These are phyloP conservation scores for Irpex rosettiformis DNA, from an alignment of 1,284 basidiomycete species.

Conservation along the genomic window DNA sequence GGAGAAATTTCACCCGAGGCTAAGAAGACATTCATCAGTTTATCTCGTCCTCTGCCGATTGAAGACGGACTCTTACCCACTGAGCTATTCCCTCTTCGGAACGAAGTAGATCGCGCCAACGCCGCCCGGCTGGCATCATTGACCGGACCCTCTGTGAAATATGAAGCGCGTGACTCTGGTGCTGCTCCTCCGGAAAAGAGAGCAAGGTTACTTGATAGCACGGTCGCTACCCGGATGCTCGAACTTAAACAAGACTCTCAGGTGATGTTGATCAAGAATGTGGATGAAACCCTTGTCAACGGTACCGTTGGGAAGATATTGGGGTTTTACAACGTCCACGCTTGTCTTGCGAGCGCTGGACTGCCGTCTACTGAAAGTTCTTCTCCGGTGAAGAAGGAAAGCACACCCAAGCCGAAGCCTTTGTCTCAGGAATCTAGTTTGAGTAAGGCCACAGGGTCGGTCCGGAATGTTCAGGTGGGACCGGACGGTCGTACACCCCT, in stretches of 20 bases:
- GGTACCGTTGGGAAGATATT: constrained; percentile 35
- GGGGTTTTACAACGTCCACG: constrained; percentile 26
- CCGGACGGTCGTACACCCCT: constrained; percentile 33
- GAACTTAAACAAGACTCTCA: constrained; percentile 51
- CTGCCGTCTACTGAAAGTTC: neutral
- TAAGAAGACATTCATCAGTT: constrained; percentile 41
- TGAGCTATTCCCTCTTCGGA: constrained; percentile 62
- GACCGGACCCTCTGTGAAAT: constrained; percentile 25
- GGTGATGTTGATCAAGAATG: constrained; percentile 73
- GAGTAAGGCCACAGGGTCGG: constrained; percentile 21
- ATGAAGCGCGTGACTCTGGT: constrained; percentile 43
- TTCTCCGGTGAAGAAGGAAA: constrained; percentile 8
- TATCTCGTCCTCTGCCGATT: constrained; percentile 38
- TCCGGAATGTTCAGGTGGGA: constrained; percentile 29
- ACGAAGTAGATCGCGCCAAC: constrained; percentile 56
- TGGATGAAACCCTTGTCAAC: constrained; percentile 38
- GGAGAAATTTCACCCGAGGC: constrained; percentile 48
- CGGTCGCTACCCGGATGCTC: constrained; percentile 34
- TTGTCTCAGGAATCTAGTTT: constrained; percentile 18
- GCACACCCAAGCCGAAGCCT: constrained; percentile 19
- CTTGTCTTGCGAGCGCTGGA: constrained; percentile 21
- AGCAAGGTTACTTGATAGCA: constrained; percentile 34
- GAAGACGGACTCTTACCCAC: constrained; percentile 50
- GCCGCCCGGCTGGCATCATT: constrained; percentile 31
- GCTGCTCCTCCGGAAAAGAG: constrained; percentile 33